These are phyloP conservation scores for Mallotus japonicus DNA, from an alignment of 441 rosid species.

Conservation along the genomic window DNA sequence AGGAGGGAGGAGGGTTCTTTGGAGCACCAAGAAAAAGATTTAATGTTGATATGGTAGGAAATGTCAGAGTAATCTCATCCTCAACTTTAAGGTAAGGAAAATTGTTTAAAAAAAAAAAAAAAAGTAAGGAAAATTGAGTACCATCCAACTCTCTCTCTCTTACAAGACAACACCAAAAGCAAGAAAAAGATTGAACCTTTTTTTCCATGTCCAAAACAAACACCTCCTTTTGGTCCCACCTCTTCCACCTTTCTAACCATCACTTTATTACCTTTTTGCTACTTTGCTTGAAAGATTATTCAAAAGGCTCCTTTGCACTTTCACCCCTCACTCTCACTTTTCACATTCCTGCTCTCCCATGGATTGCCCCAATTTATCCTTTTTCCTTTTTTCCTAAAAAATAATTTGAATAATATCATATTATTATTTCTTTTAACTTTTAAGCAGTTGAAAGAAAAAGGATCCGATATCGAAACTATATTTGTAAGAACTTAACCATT, in stretches of 20 bases:
- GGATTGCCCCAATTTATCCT: no score
- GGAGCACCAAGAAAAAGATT: conserved; percentile 18
- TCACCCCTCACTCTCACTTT: background rate
- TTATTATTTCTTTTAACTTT: no score
- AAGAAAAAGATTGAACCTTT: background rate
- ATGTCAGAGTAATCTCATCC: conserved; percentile 18
- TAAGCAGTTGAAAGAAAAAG: no score
- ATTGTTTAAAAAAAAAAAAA: no score
- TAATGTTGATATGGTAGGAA: background rate
- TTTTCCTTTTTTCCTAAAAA: no score
- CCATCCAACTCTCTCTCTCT: background rate
- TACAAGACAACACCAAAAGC: background rate
- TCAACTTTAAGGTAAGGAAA: background rate
- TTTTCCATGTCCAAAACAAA: background rate
- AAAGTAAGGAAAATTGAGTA: background rate
- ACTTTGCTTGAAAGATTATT: conserved; percentile 7
- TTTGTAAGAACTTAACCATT: no score
- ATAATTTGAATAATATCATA: no score
- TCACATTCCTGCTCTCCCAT: no score
- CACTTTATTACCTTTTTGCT: background rate
- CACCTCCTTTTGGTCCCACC: conserved; percentile 15
- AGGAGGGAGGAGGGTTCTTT: background rate
- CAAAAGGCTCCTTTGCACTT: background rate
- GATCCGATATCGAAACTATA: no score
- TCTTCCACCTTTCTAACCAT: background rate